Percentiles rank a stretch among this genome's conserved stretches.
phyloP scores from a whole-genome alignment of 768 basidiomycete genomes.

The Lactifluus echinatus region DNA sequence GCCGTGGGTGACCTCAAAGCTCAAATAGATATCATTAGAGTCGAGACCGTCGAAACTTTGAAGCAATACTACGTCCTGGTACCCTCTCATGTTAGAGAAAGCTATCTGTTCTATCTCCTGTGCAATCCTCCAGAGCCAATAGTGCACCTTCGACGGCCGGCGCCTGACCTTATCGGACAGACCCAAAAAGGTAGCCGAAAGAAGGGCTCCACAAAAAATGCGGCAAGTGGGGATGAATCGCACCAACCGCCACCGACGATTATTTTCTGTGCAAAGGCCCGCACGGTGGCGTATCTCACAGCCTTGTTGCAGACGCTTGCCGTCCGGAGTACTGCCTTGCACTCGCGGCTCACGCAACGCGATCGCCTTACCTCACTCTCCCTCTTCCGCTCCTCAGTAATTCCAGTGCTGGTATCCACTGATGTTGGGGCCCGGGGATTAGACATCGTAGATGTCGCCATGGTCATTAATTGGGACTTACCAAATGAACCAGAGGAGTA shows the following conservation, averaged over 20 bases:
- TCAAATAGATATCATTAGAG: slow-evolving; percentile 45
- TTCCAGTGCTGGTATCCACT: slow-evolving; percentile 89
- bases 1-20: neutral
- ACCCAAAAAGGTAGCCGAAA: slow-evolving; percentile 20
- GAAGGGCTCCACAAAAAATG: slow-evolving; percentile 24
- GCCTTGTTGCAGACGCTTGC: slow-evolving; percentile 64
- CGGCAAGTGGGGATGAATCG: slow-evolving; percentile 35
- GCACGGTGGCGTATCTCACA: slow-evolving; percentile 87
- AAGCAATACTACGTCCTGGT: slow-evolving; percentile 87
- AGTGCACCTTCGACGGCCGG: slow-evolving; percentile 49
- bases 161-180: slow-evolving; percentile 27
- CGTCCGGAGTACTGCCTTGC: slow-evolving; percentile 82
- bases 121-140: slow-evolving; percentile 82
- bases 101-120: slow-evolving; percentile 84
- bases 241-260: slow-evolving; percentile 90
- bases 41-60: slow-evolving; percentile 83
- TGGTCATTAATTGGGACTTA: slow-evolving; percentile 97
- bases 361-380: slow-evolving; percentile 80
- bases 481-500: slow-evolving; percentile 89
- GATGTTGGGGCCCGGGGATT: slow-evolving; percentile 94
- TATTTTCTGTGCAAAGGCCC: slow-evolving; percentile 81
- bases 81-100: slow-evolving; percentile 90
- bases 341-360: slow-evolving; percentile 89
- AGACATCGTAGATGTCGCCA: slow-evolving; percentile 92
- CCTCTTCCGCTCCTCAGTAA: slow-evolving; percentile 74